Conservation (phyloP, 1,284 basidiomycete genomes). For the Gomphus sp. region DNA sequence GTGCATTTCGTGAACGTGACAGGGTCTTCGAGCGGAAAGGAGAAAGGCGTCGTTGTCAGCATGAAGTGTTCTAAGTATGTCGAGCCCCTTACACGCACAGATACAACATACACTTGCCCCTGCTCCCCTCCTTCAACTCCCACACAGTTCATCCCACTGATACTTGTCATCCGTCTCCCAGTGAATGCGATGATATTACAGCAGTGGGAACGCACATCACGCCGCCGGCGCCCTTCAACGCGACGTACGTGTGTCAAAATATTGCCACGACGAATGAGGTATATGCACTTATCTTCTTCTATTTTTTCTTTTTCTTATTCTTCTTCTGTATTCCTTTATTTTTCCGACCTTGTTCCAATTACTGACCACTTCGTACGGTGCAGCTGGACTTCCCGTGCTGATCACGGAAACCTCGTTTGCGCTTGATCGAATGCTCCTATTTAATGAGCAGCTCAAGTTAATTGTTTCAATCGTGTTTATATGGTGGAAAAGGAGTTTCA, state of each 20-base stretch:
- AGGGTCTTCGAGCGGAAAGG: conserved; percentile 41
- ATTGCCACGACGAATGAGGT: not conserved
- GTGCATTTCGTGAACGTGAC: conserved; percentile 32
- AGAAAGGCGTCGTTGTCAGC: conserved; percentile 40
- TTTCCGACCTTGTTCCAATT: too few relatives aligned
- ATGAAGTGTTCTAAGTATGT: conserved; percentile 40
- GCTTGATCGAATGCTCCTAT: not conserved
- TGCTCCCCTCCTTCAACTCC: too few relatives aligned
- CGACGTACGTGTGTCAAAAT: not conserved
- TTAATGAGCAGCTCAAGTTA: not conserved
- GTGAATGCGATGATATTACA: conserved; percentile 28
- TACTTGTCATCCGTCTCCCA: not conserved
- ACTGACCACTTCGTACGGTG: too few relatives aligned
- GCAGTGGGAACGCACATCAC: conserved; percentile 26
- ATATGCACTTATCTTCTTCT: not conserved
- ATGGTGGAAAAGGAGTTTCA: too few relatives aligned
- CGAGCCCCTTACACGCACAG: too few relatives aligned
- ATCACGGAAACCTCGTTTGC: not conserved
- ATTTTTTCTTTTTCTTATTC: not conserved
- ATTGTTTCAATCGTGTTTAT: too few relatives aligned
- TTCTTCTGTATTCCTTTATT: too few relatives aligned
- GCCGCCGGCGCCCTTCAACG: not conserved
- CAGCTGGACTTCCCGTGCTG: not conserved
- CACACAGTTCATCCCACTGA: not conserved
- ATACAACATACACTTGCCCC: too few relatives aligned